A percentile compares a stretch with the other conserved stretches of the same genome.
phyloP scores from a whole-genome alignment of 306 rosid species.

The Quercus agrifolia region DNA sequence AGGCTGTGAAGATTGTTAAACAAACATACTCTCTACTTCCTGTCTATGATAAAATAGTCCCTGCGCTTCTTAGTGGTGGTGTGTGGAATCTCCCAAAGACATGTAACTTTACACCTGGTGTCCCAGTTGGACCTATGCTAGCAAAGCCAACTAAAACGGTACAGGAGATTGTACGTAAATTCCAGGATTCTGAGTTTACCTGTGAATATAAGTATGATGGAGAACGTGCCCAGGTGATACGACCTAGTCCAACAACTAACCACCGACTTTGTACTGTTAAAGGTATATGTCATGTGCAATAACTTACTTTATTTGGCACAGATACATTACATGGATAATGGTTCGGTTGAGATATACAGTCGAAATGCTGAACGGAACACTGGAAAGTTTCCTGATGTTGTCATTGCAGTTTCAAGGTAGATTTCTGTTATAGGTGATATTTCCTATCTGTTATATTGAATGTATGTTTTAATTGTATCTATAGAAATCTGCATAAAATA shows the following conservation, averaged over 20 bases:
- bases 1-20: constrained; percentile 85
- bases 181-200: constrained; percentile 79
- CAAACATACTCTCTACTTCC: constrained; percentile 86
- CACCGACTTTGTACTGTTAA: constrained; percentile 4
- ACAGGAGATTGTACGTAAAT: constrained; percentile 72
- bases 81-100: constrained; percentile 71
- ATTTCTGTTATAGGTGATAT: background rate
- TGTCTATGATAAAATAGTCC: constrained; percentile 68
- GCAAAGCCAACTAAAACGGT: constrained; percentile 85
- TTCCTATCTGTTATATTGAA: background rate
- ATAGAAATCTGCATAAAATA: background rate
- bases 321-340: constrained; percentile 91
- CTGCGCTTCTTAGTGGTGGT: constrained; percentile 69
- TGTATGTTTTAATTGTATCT: background rate
- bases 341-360: constrained; percentile 85
- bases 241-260: constrained; percentile 8
- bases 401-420: constrained; percentile 67
- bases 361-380: constrained; percentile 93
- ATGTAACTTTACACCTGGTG: constrained; percentile 78
- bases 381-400: constrained; percentile 89
- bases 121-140: constrained; percentile 94
- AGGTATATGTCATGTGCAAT: constrained; percentile 11
- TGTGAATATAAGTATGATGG: constrained; percentile 97
- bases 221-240: constrained; percentile 93
- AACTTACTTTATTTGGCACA: constrained; percentile 34